Percentiles rank a stretch among this genome's conserved stretches.
These are phyloP conservation scores for Alternaria rosae DNA, from an alignment of 2,329 filamentous ascomycete species.

Conservation along the genomic window DNA sequence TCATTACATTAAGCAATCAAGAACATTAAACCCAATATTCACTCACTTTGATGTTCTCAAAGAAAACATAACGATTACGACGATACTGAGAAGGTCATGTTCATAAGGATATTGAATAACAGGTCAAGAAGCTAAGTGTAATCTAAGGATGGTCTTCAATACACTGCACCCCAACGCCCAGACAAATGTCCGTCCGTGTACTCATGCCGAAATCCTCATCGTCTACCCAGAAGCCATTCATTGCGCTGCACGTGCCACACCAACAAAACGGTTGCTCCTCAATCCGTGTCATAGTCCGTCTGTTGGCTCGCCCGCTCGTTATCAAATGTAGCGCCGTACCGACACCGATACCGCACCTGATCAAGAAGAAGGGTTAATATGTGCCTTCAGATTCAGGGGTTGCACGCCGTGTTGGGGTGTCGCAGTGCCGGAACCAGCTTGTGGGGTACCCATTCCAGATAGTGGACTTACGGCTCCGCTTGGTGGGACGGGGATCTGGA, in stretches of 20 bases:
- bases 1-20: not conserved
- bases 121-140: conserved; percentile 1
- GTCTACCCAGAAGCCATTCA: not conserved
- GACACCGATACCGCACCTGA: conserved; percentile 18
- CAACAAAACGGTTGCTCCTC: not conserved
- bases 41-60: accelerated
- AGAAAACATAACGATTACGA: not conserved
- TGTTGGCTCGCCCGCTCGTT: conserved; percentile 33
- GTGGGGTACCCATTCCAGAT: conserved; percentile 50
- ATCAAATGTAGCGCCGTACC: conserved; percentile 29
- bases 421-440: conserved; percentile 15
- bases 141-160: not conserved
- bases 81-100: not conserved
- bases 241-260: not conserved
- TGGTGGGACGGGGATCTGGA: conserved; percentile 76
- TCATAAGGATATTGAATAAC: not conserved
- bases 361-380: conserved; percentile 14
- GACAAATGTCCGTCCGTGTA: not conserved
- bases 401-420: conserved; percentile 7
- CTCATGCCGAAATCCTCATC: not conserved
- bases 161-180: not conserved
- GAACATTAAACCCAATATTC: not conserved
- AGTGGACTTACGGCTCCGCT: conserved; percentile 58
- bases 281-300: conserved; percentile 24
- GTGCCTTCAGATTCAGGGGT: conserved; percentile 11